phyloP scores from a whole-genome alignment of 305 asterid genomes.

The Ilex paraguariensis region DNA sequence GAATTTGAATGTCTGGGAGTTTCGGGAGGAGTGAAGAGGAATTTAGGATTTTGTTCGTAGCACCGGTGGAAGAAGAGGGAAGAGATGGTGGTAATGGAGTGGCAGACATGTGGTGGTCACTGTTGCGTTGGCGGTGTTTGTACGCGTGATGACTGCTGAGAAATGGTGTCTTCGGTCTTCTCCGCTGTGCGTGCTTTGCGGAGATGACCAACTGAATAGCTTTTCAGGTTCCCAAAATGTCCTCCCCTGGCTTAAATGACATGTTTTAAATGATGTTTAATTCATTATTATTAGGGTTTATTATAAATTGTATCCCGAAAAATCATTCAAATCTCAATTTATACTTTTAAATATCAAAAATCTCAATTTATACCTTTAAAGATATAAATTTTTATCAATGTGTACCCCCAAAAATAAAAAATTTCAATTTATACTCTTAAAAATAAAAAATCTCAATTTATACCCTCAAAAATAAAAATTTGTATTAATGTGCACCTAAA shows the following conservation, averaged over 20 bases:
- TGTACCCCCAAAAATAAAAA: too few relatives aligned
- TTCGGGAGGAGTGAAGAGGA: constrained; percentile 12
- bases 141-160: too few relatives aligned
- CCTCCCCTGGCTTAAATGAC: neutral
- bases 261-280: neutral
- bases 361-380: too few relatives aligned
- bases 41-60: constrained; percentile 15
- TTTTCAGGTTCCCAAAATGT: neutral
- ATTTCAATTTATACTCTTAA: too few relatives aligned
- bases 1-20: constrained; percentile 9
- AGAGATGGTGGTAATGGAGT: constrained; percentile 24
- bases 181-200: neutral
- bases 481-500: too few relatives aligned
- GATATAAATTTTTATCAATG: too few relatives aligned
- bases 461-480: too few relatives aligned
- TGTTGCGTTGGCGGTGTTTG: neutral
- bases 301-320: too few relatives aligned
- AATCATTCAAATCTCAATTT: too few relatives aligned
- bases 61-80: constrained; percentile 16
- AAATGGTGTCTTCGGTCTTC: neutral
- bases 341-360: too few relatives aligned
- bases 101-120: constrained; percentile 48
- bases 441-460: too few relatives aligned
- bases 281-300: too few relatives aligned
- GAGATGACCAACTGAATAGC: neutral